A percentile compares a stretch with the other conserved stretches of the same genome.
Evolutionary conservation across 345 rosid genomes (phyloP).

Genomic region (Citrus maxima): DNA sequence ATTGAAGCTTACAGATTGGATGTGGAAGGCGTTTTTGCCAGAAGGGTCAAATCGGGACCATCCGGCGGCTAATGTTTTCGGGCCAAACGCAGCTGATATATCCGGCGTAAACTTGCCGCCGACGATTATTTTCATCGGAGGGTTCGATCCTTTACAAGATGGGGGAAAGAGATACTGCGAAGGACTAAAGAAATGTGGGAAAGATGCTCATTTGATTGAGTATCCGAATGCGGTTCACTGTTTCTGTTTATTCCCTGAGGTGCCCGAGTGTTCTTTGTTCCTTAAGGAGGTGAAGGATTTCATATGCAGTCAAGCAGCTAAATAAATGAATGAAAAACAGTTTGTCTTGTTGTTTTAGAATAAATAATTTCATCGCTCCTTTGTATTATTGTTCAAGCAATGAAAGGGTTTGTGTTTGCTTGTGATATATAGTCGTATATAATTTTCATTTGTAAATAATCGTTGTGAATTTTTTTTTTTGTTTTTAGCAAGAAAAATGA

Average conservation of each 20-base stretch:
- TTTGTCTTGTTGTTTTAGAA: too few relatives aligned
- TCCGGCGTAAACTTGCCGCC: slow-evolving; percentile 7
- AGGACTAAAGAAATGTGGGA: slow-evolving; percentile 23
- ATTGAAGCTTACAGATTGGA: slow-evolving; percentile 1
- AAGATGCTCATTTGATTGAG: slow-evolving; percentile 12
- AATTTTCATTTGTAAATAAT: too few relatives aligned
- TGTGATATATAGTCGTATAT: too few relatives aligned
- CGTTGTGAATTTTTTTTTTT: too few relatives aligned
- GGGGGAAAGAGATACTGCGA: slow-evolving; percentile 26
- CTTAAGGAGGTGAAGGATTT: slow-evolving; percentile 21
- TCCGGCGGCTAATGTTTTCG: not conserved
- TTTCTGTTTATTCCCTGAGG: slow-evolving; percentile 19
- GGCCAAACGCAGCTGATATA: not conserved
- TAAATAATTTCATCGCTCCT: too few relatives aligned
- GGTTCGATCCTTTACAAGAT: slow-evolving; percentile 27
- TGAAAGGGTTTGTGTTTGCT: too few relatives aligned
- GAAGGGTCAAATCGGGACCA: slow-evolving; percentile 15
- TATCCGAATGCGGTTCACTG: slow-evolving; percentile 5
- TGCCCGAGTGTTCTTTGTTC: slow-evolving; percentile 20
- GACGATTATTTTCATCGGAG: not conserved
- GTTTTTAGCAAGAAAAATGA: too few relatives aligned
- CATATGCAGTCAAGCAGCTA: not conserved
- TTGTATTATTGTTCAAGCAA: too few relatives aligned
- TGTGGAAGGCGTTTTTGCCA: slow-evolving; percentile 18
- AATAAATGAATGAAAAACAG: not conserved